Evolutionary conservation across 2,329 filamentous ascomycete species (phyloP), one percentile per base, ranked within the genome.

Genomic region (Tolypocladium inflatum): DNA sequence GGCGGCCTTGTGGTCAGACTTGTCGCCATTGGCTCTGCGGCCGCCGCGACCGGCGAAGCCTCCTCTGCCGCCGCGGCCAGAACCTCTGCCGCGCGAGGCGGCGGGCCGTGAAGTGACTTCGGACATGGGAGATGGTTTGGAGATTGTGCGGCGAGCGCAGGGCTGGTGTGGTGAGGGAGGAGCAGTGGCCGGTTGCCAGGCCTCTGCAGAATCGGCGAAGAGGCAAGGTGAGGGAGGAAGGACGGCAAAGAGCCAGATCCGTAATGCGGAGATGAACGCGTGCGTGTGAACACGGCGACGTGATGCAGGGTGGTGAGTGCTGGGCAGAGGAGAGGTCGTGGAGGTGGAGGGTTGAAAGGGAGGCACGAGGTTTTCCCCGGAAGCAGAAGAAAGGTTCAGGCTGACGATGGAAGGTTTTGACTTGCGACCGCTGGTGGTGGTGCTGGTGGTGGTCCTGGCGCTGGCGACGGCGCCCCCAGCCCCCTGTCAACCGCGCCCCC

Each of bases 71-170:
- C 92, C 92, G 75, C 93, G 88, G 76, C 87, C 83, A 74, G 91
- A 88, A 79, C 90, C 91, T 84, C 94, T 89, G 78, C 93, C 92
- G 79, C 93, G 90, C 80, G 86, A 76, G 78, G 90, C 86, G 75
- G 86, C 83, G 73, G 89, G 83, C 83, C 92, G 85, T 78, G 88
- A 84, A 82, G 91, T 88, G 79, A 90, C 85, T 84, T 97, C 93
- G 83, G 94, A 96, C 94, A 97, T 97, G 79, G 74, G 77, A 70
- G 73, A 69, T 71, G 69, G 66, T 68, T 71, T 75, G 70, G 70
- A 33, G 53, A 55, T 10, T 17, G 26, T 57, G 58, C 63, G 65
- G 63, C 66, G 65, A 50, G 60, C 52, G 61, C 54, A 55, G 51
- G 52, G 58, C 23, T 54, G 56, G 17, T 55, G 57, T 48, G 60